phyloP scores from a whole-genome alignment of 306 rosid species.

The Gillenia trifoliata region DNA sequence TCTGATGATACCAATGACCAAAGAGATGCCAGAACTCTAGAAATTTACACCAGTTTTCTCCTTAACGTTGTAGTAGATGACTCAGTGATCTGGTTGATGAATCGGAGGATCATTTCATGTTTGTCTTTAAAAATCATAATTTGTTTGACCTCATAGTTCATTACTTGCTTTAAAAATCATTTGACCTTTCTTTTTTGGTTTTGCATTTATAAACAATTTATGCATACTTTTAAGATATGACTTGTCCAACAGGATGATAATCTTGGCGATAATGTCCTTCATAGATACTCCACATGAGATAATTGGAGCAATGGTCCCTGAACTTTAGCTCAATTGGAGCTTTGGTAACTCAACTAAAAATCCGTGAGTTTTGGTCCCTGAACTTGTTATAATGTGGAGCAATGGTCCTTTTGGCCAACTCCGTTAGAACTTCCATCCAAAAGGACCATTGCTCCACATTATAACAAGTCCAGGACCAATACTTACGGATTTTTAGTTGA shows the following conservation, averaged over 20 bases:
- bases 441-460: too few species aligned
- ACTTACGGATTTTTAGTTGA: too few species aligned
- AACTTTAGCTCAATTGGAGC: too few species aligned
- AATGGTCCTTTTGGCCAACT: too few species aligned
- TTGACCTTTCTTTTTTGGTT: neutral
- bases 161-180: too few species aligned
- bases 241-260: neutral
- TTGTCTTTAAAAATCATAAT: neutral
- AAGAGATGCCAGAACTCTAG: neutral
- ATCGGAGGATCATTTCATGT: neutral
- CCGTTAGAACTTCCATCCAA: too few species aligned
- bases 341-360: too few species aligned
- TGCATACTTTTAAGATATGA: neutral
- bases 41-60: neutral
- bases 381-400: too few species aligned
- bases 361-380: too few species aligned
- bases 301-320: too few species aligned
- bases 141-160: neutral
- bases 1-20: neutral
- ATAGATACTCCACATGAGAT: too few species aligned
- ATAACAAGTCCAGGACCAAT: too few species aligned
- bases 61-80: neutral
- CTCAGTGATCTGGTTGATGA: neutral
- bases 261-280: neutral
- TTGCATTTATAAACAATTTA: neutral